Conservation (phyloP, 2,329 filamentous ascomycete species). For the Nigrospora sphaerica region DNA sequence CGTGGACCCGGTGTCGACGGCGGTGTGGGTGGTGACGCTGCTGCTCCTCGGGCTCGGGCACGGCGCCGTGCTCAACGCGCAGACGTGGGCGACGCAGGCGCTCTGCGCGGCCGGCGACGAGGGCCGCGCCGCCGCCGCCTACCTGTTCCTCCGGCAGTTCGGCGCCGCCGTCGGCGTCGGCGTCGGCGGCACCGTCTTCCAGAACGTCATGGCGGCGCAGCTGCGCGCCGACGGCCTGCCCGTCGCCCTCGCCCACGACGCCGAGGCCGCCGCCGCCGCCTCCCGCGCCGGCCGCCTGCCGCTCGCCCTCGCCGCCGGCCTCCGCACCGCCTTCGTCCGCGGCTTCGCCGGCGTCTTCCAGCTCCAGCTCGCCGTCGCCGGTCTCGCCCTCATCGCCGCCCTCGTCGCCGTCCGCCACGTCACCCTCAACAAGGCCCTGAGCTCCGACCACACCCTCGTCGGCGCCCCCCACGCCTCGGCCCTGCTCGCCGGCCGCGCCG, state of each 20-base stretch:
- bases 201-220: constrained; percentile 29
- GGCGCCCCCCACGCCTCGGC: too few relatives aligned
- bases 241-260: constrained; percentile 17
- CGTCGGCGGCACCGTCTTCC: constrained; percentile 31
- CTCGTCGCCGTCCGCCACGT: constrained; percentile 26
- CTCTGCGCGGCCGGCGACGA: constrained; percentile 27
- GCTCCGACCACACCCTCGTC: constrained; percentile 32
- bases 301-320: constrained; percentile 1
- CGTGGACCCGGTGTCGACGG: constrained; percentile 11
- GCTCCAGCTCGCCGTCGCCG: constrained; percentile 42
- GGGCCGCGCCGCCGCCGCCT: constrained; percentile 30
- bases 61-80: constrained; percentile 29
- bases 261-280: constrained; percentile 13
- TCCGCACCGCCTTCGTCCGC: constrained; percentile 38
- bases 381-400: constrained; percentile 20
- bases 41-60: constrained; percentile 27
- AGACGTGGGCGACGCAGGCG: constrained; percentile 31
- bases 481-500: too few relatives aligned
- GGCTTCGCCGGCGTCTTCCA: constrained; percentile 47
- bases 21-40: constrained; percentile 27
- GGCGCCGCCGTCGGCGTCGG: constrained; percentile 32
- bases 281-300: constrained; percentile 7
- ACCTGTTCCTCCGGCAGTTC: constrained; percentile 30
- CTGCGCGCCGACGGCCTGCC: constrained; percentile 20
- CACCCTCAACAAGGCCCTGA: constrained; percentile 37